phyloP scores from a whole-genome alignment of 306 rosid genomes.

The Prunus mira region DNA sequence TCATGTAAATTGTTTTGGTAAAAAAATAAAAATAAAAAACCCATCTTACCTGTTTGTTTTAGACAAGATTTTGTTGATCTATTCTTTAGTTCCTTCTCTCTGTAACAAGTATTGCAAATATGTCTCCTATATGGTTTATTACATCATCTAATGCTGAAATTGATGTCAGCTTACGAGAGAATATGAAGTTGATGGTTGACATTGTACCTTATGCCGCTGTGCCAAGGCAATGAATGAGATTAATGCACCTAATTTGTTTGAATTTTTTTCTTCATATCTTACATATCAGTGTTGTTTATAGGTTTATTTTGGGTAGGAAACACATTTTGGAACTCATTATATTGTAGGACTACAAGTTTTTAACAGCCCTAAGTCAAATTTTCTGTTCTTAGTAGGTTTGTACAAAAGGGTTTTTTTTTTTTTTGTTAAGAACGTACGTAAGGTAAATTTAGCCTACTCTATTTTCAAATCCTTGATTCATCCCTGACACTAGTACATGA shows the following conservation, averaged over 20 bases:
- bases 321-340: no score
- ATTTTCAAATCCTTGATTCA: no score
- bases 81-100: not conserved
- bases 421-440: no score
- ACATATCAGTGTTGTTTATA: not conserved
- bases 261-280: not conserved
- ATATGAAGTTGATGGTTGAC: conserved; percentile 89
- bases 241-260: conserved; percentile 65
- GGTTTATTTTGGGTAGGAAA: no score
- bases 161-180: conserved; percentile 73
- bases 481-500: conserved; percentile 46
- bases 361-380: no score
- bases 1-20: no score
- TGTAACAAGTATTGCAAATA: not conserved
- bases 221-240: conserved; percentile 84
- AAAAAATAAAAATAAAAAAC: no score
- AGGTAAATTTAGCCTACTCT: no score
- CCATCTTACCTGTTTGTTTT: not conserved
- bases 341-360: no score
- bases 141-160: conserved; percentile 9
- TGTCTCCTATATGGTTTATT: conserved; percentile 1
- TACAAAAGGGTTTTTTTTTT: no score
- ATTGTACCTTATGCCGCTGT: conserved; percentile 81
- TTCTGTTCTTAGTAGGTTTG: no score
- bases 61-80: not conserved